phyloP scores from a whole-genome alignment of 2,329 filamentous ascomycete species.

The Aspergillus awamori region DNA sequence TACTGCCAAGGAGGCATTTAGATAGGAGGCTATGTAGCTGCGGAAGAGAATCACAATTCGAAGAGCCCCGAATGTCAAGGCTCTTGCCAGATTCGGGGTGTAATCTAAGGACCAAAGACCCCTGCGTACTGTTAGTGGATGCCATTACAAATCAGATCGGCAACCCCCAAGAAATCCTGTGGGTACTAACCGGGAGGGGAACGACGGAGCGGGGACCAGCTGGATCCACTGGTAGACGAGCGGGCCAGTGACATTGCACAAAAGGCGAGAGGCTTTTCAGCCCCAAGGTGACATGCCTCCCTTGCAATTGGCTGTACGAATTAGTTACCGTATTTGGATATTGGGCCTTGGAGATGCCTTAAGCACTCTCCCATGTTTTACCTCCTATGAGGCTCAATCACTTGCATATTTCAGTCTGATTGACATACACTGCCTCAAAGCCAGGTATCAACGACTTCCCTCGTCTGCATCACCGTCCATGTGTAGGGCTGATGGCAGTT shows the following conservation, averaged over 20 bases:
- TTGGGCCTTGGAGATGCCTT: neutral
- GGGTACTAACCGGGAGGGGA: neutral
- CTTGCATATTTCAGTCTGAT: slow-evolving; percentile 5
- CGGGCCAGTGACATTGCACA: neutral
- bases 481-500: slow-evolving; percentile 14
- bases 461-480: slow-evolving; percentile 8
- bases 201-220: neutral
- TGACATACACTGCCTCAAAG: neutral
- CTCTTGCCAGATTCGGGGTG: slow-evolving; percentile 13
- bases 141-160: neutral
- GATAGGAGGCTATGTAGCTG: neutral
- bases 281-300: neutral
- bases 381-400: slow-evolving; percentile 17
- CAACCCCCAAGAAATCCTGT: neutral
- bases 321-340: neutral
- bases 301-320: neutral
- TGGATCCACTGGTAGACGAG: neutral
- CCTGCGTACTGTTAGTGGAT: neutral
- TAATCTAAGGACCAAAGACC: neutral
- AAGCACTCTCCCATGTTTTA: neutral
- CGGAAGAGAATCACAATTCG: neutral
- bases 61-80: slow-evolving; percentile 1
- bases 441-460: neutral
- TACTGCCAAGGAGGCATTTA: neutral
- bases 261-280: slow-evolving; percentile 2